Base-by-base conservation (phyloP, 2,329 filamentous ascomycete genomes). In the Cordyceps cateniannulata region DNA sequence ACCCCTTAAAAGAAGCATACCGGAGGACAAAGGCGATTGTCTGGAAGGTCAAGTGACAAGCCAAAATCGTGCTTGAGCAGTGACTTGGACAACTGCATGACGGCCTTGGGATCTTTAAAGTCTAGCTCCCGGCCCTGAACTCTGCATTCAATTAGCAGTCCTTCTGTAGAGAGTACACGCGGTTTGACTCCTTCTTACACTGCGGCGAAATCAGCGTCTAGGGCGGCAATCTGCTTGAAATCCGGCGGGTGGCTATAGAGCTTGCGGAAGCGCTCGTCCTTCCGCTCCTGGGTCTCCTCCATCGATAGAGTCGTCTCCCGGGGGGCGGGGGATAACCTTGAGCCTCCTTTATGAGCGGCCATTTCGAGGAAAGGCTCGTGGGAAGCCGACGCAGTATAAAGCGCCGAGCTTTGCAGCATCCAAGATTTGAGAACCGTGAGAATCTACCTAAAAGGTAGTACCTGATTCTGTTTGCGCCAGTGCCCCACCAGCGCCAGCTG, bases 21-120 rank as follows among this genome's bases (percentile, higher is more conserved):
- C 1, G 93, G 91, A 14, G 93, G 95, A 70, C 93, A 98, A 1
- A 99, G 79, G 24, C 93, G 81, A 71, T 96, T 86, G 27, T 82
- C 75, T 0, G 92, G 92, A 1, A 98, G 78, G 6, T 87, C 79
- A 16, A 97, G 76, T 1, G 77, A 69, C 9, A 98, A 74, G 14
- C 79, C 81, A 72, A 97, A 98, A 72, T 97, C 88, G 16, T 82
- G 75, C 62, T 83, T 84, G 20, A 98, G 79, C 1, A 97, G 79
- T 20, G 61, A 56, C 69, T 89, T 92, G 12, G 93, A 96, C 53
- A 98, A 79, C 66, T 86, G 92, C 84, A 89, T 84, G 9, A 96
- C 84, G 24, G 90, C 85, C 54, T 81, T 76, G 5, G 93, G 88
- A 68, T 96, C 83, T 56, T 85, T 87, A 68, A 98, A 98, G 74